Base-by-base conservation (phyloP, 2,329 filamentous ascomycete genomes). In the Raffaelea ambrosiae region DNA sequence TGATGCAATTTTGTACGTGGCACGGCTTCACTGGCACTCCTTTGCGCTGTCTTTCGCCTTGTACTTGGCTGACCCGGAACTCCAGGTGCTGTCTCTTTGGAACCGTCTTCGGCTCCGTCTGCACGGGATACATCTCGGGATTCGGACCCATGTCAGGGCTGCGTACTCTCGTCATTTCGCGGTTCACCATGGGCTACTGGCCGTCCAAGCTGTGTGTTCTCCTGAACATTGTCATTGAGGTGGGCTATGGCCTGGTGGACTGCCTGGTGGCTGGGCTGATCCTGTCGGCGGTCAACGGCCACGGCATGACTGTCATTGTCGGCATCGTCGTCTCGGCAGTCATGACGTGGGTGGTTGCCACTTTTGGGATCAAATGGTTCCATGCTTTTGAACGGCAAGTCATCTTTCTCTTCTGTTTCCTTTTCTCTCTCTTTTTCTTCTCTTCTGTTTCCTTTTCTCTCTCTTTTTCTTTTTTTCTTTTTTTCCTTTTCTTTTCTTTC, bases 231-330 rank as follows among this genome's bases (percentile, higher is more conserved):
- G 54, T 62, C 3, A 55, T 62, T 19, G 58, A 61, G 55, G 40
- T 61, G 4, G 61, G 61, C 10, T 64, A 63, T 45, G 52, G 56
- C 29, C 56, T 84, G 58, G 77, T 86, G 50, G 77, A 82, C 59
- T 79, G 74, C 31, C 79, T 86, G 5, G 71, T 86, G 16, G 78
- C 77, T 2, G 83, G 83, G 0, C 82, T 86, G 58, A 84, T 85
- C 22, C 65, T 87, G 2, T 82, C 77, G 4, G 82, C 82, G 2
- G 77, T 86, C 4, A 71, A 73, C 50, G 73, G 69, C n/a, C 71
- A 66, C 51, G 69, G 61, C 49, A 71, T 85, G 63, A 78, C 76
- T 2, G 73, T 84, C 19, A 72, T 77, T 31, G 82, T 85, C 1
- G 82, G 83, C 55, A 84, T 86, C 53, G 69, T 86, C 38, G 75